Evolutionary conservation across 371 early-diverging fungal species (phyloP).

Genomic region (Mucor velutinosus): DNA sequence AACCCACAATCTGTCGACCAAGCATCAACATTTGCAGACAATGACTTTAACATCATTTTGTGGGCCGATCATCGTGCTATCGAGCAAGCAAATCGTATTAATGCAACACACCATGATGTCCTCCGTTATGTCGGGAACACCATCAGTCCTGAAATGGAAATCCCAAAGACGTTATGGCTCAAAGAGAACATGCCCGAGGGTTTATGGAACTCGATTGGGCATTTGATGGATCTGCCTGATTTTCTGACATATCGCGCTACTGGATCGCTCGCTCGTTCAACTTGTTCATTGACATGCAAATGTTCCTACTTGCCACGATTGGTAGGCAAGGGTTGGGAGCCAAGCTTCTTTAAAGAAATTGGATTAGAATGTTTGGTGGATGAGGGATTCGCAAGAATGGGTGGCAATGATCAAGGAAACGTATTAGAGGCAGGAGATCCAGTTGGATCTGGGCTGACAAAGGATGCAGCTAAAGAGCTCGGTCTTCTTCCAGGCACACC

Average conservation of each 20-base stretch:
- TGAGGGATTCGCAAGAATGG: slow-evolving; percentile 47
- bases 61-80: slow-evolving; percentile 81
- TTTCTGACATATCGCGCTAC: slow-evolving; percentile 71
- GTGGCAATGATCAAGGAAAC: slow-evolving; percentile 48
- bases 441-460: slow-evolving; percentile 56
- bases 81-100: slow-evolving; percentile 67
- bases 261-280: slow-evolving; percentile 52
- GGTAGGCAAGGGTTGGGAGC: slow-evolving; percentile 61
- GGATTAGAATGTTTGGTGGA: slow-evolving; percentile 58
- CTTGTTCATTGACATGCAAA: slow-evolving; percentile 74
- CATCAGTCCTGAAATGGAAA: slow-evolving; percentile 76
- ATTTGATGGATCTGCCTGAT: slow-evolving; percentile 77
- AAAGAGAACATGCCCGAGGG: slow-evolving; percentile 55
- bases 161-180: slow-evolving; percentile 76
- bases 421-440: slow-evolving; percentile 58
- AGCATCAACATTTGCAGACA: slow-evolving; percentile 37
- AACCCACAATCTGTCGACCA: slow-evolving; percentile 57
- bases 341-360: slow-evolving; percentile 55
- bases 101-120: slow-evolving; percentile 59
- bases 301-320: slow-evolving; percentile 62
- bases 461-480: slow-evolving; percentile 55
- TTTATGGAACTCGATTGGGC: slow-evolving; percentile 54
- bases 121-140: slow-evolving; percentile 67
- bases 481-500: slow-evolving; percentile 57
- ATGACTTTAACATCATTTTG: slow-evolving; percentile 64